phyloP scores from a whole-genome alignment of 352 stramenopile species.

The Pythium rishiriense region DNA sequence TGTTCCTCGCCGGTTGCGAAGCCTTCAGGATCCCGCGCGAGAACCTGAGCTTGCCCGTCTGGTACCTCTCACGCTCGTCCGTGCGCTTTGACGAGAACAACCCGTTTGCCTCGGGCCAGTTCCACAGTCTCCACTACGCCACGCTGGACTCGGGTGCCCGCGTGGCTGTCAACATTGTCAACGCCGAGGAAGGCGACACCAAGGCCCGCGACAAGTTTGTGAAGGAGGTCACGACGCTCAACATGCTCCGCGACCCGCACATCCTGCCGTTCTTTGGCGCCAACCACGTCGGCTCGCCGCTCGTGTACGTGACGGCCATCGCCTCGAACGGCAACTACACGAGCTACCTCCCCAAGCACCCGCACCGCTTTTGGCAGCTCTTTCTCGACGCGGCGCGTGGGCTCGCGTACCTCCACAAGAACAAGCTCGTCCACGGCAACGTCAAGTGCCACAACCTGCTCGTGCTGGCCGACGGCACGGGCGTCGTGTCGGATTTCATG shows the following conservation, averaged over 20 bases:
- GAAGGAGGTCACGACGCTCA: background rate
- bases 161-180: conserved; percentile 27
- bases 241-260: conserved; percentile 21
- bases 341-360: conserved; percentile 1
- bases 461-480: conserved; percentile 25
- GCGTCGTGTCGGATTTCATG: conserved; percentile 37
- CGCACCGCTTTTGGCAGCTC: conserved; percentile 18
- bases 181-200: conserved; percentile 7
- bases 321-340: conserved; percentile 16
- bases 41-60: conserved; percentile 3
- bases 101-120: conserved; percentile 24
- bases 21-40: background rate
- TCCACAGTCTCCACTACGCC: conserved; percentile 23
- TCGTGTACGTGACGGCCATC: conserved; percentile 8
- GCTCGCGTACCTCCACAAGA: conserved; percentile 33
- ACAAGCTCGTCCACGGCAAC: conserved; percentile 38
- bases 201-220: background rate
- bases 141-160: conserved; percentile 18
- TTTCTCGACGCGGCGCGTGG: conserved; percentile 25
- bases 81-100: conserved; percentile 19
- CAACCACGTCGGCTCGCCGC: conserved; percentile 8
- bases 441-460: conserved; percentile 42
- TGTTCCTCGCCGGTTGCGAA: conserved; percentile 6
- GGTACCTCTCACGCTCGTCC: conserved; percentile 28
- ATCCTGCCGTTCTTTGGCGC: conserved; percentile 25